Base-by-base conservation (phyloP, 2,329 filamentous ascomycete species). In the Scedosporium minutisporum region DNA sequence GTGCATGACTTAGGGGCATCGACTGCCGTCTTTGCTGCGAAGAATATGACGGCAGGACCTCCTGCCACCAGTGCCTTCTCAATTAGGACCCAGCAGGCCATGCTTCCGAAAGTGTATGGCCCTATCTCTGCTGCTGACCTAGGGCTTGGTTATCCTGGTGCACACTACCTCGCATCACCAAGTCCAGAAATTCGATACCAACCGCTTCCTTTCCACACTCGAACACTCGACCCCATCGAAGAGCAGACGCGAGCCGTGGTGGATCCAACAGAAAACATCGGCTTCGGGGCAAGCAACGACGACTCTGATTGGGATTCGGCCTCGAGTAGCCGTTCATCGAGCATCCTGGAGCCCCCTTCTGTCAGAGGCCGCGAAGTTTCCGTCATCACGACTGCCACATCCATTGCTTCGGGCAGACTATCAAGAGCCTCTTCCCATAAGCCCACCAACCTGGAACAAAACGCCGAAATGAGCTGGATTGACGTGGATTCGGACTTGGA, bases 1-100 rank as follows among this genome's bases (percentile, higher is more conserved):
- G 82, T 77, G 6, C 76, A 75, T 64, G 82, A 86, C 65, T 72
- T 85, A 57, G 79, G 83, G 67, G 68, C 75, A 23, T 83, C 80
- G 18, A 73, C 73, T 60, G 71, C 74, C 9, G 68, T 82, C 27
- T 85, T 84, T 63, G 71, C 72, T 27, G 75, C 80, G 14, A 81
- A 74, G 68, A 79, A 78, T 63, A 79, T 84, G 76, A 82, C 82
- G 5, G 77, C 81, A 23, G 82, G 82, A 7, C 68, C 74, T 7
- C 82, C 82, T 9, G n/a, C 23, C 0, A 70, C 23, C 0, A 70
- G 70, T 42, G 68, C 70, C 3, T 68, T 80, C 16, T 73, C 73
- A 4, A 69, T 68, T 16, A 69, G 21, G 16, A 51, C 59, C n/a
- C 12, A 33, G 7, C 59, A 53, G 16, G n/a, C 25, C 14, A 25